Base-by-base conservation (phyloP, 2,329 filamentous ascomycete genomes). In the Magnaporthiopsis rhizophila region DNA sequence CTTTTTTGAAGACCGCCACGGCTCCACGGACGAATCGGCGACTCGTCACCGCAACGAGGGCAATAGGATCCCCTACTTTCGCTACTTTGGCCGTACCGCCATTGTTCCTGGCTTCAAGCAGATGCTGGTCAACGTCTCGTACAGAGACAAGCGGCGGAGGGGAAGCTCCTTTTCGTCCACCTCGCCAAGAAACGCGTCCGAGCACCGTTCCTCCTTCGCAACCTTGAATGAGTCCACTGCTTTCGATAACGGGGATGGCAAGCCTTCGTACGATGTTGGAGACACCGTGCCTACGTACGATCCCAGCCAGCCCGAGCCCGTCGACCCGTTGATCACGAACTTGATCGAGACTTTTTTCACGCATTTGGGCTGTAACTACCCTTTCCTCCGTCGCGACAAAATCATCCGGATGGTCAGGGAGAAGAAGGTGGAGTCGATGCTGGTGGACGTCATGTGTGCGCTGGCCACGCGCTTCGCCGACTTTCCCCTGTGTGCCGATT, bases 101-200 rank as follows among this genome's bases (percentile, higher is more conserved):
- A 96, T 96, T 71, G 91, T 95, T 63, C 92, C 92, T 1, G 92
- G 92, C 28, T 96, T 92, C 78, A 96, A 96, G 75, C 91, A 96
- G 74, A 96, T 96, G 91, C 90, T 96, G 32, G 88, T 90, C 65
- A 72, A 75, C 59, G 69, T 76, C 24, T 88, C 89, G 64, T 86
- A 93, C 36, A 83, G 88, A 65, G 87, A 89, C 66, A 80, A 86
- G 65, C 83, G 86, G 30, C 87, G 86, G 63, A 82, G 80, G 11
- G 80, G 77, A 8, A 81, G 80, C 62, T 88, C 85, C 24, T 82
- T 85, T 60, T 84, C 86, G 0, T 79, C 76, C 11, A 77, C 80
- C 0, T 85, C 83, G 0, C 81, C 83, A 0, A 72, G 78, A 26
- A 81, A 81, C 1, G 62, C 59, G 66, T 67, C 64, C 66, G 65